These are phyloP conservation scores for Orbilia oligospora DNA, from an alignment of 2,329 filamentous ascomycete genomes.

Conservation along the genomic window DNA sequence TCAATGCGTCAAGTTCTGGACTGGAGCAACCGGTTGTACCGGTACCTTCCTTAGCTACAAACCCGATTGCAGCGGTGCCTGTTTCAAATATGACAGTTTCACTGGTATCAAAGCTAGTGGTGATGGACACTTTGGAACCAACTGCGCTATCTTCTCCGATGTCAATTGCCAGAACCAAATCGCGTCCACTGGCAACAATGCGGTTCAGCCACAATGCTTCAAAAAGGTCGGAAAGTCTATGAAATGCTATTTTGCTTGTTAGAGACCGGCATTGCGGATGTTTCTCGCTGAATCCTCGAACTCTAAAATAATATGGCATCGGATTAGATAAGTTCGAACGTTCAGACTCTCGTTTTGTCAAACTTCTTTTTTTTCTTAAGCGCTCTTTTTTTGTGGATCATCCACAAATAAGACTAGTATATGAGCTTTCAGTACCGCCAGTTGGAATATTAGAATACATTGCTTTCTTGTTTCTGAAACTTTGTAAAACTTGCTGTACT, in stretches of 20 bases:
- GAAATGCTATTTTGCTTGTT: conserved; percentile 54
- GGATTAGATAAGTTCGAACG: too few species aligned
- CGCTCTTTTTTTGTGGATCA: too few species aligned
- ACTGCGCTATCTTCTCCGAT: conserved; percentile 57
- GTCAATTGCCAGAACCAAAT: conserved; percentile 53
- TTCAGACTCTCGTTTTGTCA: too few species aligned
- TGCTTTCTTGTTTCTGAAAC: too few species aligned
- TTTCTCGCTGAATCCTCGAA: too few species aligned
- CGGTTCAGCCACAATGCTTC: conserved; percentile 12
- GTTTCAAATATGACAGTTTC: conserved; percentile 50
- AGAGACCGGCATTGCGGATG: conserved; percentile 1
- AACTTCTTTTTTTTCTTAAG: too few species aligned
- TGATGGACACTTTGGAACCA: conserved; percentile 53
- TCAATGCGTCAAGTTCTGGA: conserved; percentile 46
- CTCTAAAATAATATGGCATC: too few species aligned
- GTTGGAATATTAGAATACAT: too few species aligned
- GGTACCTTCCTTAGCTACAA: conserved; percentile 37
- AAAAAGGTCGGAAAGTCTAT: conserved; percentile 50
- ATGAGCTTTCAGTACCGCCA: too few species aligned
- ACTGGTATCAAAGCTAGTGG: conserved; percentile 47
- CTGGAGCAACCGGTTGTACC: conserved; percentile 34
- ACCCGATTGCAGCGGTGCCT: conserved; percentile 50
- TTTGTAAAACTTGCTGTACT: too few species aligned
- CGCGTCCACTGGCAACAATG: conserved; percentile 43
- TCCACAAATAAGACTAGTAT: too few species aligned